These are phyloP conservation scores for Dalbergia cochinchinensis DNA, from an alignment of 306 rosid genomes.

Conservation along the genomic window DNA sequence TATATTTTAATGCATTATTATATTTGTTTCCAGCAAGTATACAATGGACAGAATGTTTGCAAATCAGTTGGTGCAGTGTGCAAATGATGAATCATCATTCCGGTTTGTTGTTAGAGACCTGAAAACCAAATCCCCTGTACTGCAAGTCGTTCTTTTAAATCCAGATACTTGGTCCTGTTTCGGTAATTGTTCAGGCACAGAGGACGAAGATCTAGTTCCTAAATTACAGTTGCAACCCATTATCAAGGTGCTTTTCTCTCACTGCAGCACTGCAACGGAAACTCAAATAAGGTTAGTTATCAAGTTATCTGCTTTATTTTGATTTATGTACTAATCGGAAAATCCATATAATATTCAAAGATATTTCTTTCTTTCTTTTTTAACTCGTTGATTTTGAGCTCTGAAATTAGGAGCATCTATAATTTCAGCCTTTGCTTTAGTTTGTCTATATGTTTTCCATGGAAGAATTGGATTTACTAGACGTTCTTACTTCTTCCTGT, in stretches of 20 bases:
- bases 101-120: slow-evolving; percentile 84
- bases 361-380: neutral
- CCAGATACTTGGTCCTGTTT: slow-evolving; percentile 78
- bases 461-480: neutral
- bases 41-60: slow-evolving; percentile 83
- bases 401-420: slow-evolving; percentile 18
- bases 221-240: slow-evolving; percentile 69
- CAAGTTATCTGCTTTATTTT: slow-evolving; percentile 23
- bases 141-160: slow-evolving; percentile 79
- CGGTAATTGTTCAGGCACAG: slow-evolving; percentile 59
- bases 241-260: slow-evolving; percentile 78
- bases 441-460: slow-evolving; percentile 10
- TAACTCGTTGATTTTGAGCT: slow-evolving; percentile 4
- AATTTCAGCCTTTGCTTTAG: slow-evolving; percentile 7
- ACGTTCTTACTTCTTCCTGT: slow-evolving; percentile 22
- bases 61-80: slow-evolving; percentile 75
- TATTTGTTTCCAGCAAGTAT: slow-evolving; percentile 64
- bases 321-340: neutral
- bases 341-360: neutral
- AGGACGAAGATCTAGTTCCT: slow-evolving; percentile 46
- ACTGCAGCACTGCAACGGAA: slow-evolving; percentile 56
- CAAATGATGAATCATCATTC: slow-evolving; percentile 81
- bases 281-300: slow-evolving; percentile 71
- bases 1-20: slow-evolving; percentile 16
- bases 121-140: slow-evolving; percentile 62